Percentiles rank a stretch among this genome's conserved stretches.
These are phyloP conservation scores for Penicillium sp. DNA, from an alignment of 2,329 filamentous ascomycete genomes.

Conservation along the genomic window DNA sequence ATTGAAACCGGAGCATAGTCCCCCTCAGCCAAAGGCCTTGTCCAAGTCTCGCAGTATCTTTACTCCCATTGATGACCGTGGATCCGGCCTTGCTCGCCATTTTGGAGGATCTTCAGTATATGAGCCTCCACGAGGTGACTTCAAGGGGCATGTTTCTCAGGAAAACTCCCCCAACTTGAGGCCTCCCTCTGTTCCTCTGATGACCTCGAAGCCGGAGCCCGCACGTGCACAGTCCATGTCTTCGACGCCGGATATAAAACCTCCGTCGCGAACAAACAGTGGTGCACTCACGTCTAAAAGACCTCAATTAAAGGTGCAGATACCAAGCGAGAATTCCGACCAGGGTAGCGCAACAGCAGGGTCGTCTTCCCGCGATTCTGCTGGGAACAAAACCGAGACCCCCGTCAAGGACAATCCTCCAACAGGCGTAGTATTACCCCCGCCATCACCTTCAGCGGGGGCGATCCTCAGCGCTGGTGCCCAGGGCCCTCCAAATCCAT, in stretches of 20 bases:
- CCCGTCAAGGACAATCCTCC: constrained; percentile 65
- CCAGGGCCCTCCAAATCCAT: constrained; percentile 90
- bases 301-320: constrained; percentile 88
- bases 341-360: constrained; percentile 72
- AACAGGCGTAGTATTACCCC: constrained; percentile 79
- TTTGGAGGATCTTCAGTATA: constrained; percentile 67
- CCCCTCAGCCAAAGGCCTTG: constrained; percentile 64
- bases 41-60: constrained; percentile 89
- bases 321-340: constrained; percentile 88
- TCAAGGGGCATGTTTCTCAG: constrained; percentile 38
- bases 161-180: constrained; percentile 58
- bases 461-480: constrained; percentile 88
- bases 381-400: constrained; percentile 63
- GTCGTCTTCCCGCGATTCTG: constrained; percentile 66
- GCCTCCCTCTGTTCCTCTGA: constrained; percentile 56
- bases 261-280: constrained; percentile 79
- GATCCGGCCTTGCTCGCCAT: constrained; percentile 85
- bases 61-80: constrained; percentile 92
- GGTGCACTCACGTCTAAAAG: constrained; percentile 69
- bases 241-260: constrained; percentile 70
- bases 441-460: constrained; percentile 87
- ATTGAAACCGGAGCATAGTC: constrained; percentile 47
- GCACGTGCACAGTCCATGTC: constrained; percentile 59
- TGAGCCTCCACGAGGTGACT: constrained; percentile 50
- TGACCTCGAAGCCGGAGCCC: constrained; percentile 54